phyloP scores from a whole-genome alignment of 345 rosid genomes.

The Microcos paniculata region DNA sequence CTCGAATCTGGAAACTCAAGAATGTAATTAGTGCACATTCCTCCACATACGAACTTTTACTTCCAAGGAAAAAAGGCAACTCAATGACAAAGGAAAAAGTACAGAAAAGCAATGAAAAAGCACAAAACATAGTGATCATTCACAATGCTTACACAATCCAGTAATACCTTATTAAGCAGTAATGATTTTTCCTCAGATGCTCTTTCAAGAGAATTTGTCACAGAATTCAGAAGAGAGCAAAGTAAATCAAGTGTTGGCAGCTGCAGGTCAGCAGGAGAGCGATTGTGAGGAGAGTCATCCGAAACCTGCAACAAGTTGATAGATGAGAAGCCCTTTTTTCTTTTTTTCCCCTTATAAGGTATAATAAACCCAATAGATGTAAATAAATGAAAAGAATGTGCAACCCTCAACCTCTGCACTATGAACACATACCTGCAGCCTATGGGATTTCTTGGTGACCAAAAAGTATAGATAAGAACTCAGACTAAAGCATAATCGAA shows the following conservation, averaged over 20 bases:
- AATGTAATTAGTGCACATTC: constrained; percentile 1
- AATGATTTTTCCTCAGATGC: constrained; percentile 85
- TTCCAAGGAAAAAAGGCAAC: not conserved
- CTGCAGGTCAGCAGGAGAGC: constrained; percentile 44
- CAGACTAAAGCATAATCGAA: constrained; percentile 70
- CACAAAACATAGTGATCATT: not conserved
- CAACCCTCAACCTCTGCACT: constrained; percentile 4
- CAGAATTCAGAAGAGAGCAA: constrained; percentile 64
- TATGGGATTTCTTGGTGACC: constrained; percentile 72
- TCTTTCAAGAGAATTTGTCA: constrained; percentile 69
- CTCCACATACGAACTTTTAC: not conserved
- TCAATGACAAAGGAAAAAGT: not conserved
- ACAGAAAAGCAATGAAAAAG: not conserved
- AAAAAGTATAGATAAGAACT: constrained; percentile 78
- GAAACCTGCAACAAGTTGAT: constrained; percentile 46
- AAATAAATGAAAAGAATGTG: not conserved
- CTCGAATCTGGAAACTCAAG: constrained; percentile 60
- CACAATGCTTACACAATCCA: not conserved
- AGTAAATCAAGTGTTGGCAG: constrained; percentile 70
- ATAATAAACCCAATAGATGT: not conserved
- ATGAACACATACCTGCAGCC: constrained; percentile 60
- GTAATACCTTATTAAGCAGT: constrained; percentile 69
- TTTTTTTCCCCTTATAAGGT: not conserved
- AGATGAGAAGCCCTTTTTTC: not conserved
- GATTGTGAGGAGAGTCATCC: constrained; percentile 41